These are phyloP conservation scores for Begonia peltatifolia DNA, from an alignment of 306 rosid genomes.

Conservation along the genomic window DNA sequence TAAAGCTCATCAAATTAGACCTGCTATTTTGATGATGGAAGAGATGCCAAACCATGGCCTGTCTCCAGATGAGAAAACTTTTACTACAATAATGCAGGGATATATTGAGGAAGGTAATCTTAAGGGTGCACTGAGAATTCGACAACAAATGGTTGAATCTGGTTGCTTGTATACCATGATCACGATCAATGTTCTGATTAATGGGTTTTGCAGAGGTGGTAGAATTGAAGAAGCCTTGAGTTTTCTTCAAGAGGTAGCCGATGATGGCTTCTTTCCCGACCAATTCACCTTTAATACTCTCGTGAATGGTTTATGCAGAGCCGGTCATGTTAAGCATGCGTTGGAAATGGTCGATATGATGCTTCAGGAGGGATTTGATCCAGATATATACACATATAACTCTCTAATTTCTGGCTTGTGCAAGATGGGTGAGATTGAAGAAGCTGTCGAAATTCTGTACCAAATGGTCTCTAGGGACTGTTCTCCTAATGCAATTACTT, in stretches of 20 bases:
- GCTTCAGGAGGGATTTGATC: constrained; percentile 67
- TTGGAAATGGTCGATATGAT: constrained; percentile 67
- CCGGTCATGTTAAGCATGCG: constrained; percentile 53
- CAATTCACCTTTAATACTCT: constrained; percentile 61
- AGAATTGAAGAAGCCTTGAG: constrained; percentile 51
- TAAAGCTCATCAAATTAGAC: constrained; percentile 71
- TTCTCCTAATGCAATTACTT: constrained; percentile 59
- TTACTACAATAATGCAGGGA: constrained; percentile 71
- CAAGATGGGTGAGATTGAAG: constrained; percentile 53
- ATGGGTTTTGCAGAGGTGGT: constrained; percentile 67
- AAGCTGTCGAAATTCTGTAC: constrained; percentile 57
- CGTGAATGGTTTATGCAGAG: constrained; percentile 62
- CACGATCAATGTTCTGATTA: constrained; percentile 59
- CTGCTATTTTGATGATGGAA: constrained; percentile 74
- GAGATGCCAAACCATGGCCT: constrained; percentile 54
- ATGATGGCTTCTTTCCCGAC: constrained; percentile 54
- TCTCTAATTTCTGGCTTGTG: constrained; percentile 66
- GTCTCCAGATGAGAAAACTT: constrained; percentile 60
- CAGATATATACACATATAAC: constrained; percentile 66
- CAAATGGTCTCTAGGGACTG: constrained; percentile 63
- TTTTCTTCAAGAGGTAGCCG: constrained; percentile 36
- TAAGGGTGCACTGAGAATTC: constrained; percentile 54
- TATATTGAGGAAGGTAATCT: constrained; percentile 58
- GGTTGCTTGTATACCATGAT: constrained; percentile 34
- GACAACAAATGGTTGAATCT: constrained; percentile 51